Base-by-base conservation (phyloP, 2,329 filamentous ascomycete genomes). In the Exophiala viscosa region DNA sequence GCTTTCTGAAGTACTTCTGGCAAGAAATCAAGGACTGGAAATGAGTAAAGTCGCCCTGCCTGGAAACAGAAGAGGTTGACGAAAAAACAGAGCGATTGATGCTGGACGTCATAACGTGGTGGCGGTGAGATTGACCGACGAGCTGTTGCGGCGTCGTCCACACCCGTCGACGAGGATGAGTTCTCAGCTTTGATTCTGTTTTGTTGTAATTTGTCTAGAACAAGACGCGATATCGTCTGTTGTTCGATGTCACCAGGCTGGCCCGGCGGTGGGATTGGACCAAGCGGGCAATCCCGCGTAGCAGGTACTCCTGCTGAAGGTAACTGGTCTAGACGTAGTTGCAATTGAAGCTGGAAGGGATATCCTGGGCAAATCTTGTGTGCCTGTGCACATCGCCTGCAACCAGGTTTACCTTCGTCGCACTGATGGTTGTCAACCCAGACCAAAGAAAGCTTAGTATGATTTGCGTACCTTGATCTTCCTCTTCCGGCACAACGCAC, bases 81-180 rank as follows among this genome's bases (percentile, higher is more conserved):
- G 39, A 62, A 62, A 47, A 60, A 60, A 52, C 60, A 62, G 7
- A 60, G 45, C 18, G 60, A 59, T 38, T 62, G 60, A 45, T 62
- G 60, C 14, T 55, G 53, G 33, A 62, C 50, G 36, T 62, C 58
- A 39, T 62, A 62, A n/a, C 54, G 57, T 31, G 52, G 49, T 2
- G 58, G 50, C 10, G 54, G 55, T 10, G 55, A 51, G 20, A 52
- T 57, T 17, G 51, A 41, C 32, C 44, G 53, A 32, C 41, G 53
- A 47, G 32, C 17, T 15, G 45, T 42, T 8, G 46, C 36, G 10
- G 49, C 10, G 9, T 52, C 50, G 28, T 50, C 15, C 4, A 45
- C 18, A 9, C 32, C 34, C 8, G n/a, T 15, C n/a, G 33, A 23
- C n/a, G 32, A 32, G 9, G 45, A 23, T 10, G 39, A 15, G 14